Evolutionary conservation across 1,284 basidiomycete species (phyloP).

Genomic region (Cryptococcus sp.): DNA sequence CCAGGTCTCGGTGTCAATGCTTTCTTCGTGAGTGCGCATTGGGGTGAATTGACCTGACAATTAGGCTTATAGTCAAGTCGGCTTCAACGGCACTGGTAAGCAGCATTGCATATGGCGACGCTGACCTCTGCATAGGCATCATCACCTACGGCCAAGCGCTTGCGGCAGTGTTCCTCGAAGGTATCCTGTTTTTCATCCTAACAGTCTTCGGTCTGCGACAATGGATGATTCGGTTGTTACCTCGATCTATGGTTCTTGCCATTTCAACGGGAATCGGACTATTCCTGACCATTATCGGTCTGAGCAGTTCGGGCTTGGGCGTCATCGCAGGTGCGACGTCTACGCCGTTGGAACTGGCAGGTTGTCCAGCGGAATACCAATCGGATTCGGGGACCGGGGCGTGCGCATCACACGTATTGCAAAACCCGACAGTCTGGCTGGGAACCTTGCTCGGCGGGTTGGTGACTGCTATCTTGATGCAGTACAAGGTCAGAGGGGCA

Average conservation of each 20-base stretch:
- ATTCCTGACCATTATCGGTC: constrained; percentile 60
- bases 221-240: constrained; percentile 86
- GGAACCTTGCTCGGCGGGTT: constrained; percentile 86
- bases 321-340: constrained; percentile 73
- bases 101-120: neutral
- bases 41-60: neutral
- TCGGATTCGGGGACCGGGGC: constrained; percentile 55
- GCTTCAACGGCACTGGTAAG: constrained; percentile 61
- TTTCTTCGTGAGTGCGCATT: neutral
- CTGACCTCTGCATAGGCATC: constrained; percentile 57
- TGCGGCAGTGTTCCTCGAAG: constrained; percentile 85
- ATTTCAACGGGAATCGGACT: constrained; percentile 85
- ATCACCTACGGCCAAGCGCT: constrained; percentile 79
- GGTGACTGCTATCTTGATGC: constrained; percentile 73
- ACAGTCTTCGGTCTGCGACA: constrained; percentile 83
- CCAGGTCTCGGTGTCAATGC: constrained; percentile 64
- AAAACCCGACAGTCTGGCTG: constrained; percentile 79
- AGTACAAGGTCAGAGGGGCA: constrained; percentile 77
- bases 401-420: constrained; percentile 69
- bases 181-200: constrained; percentile 81
- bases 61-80: constrained; percentile 77
- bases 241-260: constrained; percentile 78
- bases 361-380: constrained; percentile 61
- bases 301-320: constrained; percentile 67
- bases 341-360: constrained; percentile 78